phyloP scores from a whole-genome alignment of 352 stramenopile genomes.

The Globisporangium nodosum region DNA sequence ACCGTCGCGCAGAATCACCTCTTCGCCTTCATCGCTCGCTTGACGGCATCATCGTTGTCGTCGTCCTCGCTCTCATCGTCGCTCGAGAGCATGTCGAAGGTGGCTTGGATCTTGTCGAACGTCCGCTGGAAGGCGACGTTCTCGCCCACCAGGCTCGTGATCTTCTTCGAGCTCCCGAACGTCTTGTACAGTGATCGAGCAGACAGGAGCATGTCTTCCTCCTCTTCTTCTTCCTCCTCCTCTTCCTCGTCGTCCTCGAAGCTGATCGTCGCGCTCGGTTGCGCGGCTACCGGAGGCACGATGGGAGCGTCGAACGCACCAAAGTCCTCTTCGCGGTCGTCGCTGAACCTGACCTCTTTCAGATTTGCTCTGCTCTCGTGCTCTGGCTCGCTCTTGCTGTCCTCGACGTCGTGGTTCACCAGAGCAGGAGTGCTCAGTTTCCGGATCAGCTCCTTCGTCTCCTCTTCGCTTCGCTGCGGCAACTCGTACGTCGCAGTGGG shows the following conservation, averaged over 20 bases:
- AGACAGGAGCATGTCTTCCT: slow-evolving; percentile 34
- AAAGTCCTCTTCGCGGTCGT: slow-evolving; percentile 9
- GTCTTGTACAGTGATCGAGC: slow-evolving; percentile 33
- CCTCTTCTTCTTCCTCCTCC: slow-evolving; percentile 13
- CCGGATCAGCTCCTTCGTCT: slow-evolving; percentile 13
- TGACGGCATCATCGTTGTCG: slow-evolving; percentile 11
- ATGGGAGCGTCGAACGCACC: slow-evolving; percentile 21
- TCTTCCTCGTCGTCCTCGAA: slow-evolving; percentile 1
- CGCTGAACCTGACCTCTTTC: background rate
- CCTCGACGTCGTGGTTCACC: background rate
- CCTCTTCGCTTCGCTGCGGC: slow-evolving; percentile 5
- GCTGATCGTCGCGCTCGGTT: background rate
- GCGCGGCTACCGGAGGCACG: slow-evolving; percentile 8
- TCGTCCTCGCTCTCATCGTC: slow-evolving; percentile 37
- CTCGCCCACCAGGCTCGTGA: slow-evolving; percentile 35
- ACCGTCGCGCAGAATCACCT: background rate
- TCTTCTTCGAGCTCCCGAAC: slow-evolving; percentile 43
- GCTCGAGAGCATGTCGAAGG: slow-evolving; percentile 51
- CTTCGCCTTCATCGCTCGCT: background rate
- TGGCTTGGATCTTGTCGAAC: slow-evolving; percentile 56
- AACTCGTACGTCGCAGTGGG: slow-evolving; percentile 13
- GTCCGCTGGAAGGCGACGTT: slow-evolving; percentile 47
- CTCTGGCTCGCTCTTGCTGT: slow-evolving; percentile 11
- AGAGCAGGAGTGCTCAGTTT: slow-evolving; percentile 9
- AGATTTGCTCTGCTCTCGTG: slow-evolving; percentile 9